These are phyloP conservation scores for Acer saccharum DNA, from an alignment of 345 rosid species.

Conservation along the genomic window DNA sequence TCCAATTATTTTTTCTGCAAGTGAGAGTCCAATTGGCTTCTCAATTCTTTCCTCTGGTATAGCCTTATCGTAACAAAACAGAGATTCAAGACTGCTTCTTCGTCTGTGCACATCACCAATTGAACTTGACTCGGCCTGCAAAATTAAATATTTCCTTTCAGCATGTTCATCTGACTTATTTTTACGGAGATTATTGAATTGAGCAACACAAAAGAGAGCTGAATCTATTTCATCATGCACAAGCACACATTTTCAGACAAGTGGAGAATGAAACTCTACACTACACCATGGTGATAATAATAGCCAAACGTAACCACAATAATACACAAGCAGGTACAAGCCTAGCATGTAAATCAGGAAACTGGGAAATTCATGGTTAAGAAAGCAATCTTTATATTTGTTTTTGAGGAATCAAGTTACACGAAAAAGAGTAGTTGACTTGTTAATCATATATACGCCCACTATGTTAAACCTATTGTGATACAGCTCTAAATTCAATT, in stretches of 20 bases:
- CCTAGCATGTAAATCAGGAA: not conserved
- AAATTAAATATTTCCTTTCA: not conserved
- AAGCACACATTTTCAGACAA: too few relatives aligned
- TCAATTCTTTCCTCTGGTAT: conserved; percentile 89
- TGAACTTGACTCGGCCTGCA: conserved; percentile 58
- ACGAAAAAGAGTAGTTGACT: not conserved
- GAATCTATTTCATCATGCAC: not conserved
- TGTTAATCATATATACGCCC: not conserved
- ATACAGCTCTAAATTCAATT: not conserved
- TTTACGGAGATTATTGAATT: not conserved
- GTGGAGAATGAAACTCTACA: not conserved
- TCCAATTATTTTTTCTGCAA: conserved; percentile 71
- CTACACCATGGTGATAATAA: not conserved
- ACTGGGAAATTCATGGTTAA: not conserved
- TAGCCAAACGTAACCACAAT: not conserved
- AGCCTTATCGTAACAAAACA: conserved; percentile 77
- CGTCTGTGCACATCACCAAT: conserved; percentile 45
- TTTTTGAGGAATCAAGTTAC: not conserved
- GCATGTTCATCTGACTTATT: not conserved
- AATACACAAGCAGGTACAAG: not conserved
- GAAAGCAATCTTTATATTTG: not conserved
- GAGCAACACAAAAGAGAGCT: too few relatives aligned
- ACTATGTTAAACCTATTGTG: not conserved
- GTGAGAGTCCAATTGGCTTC: conserved; percentile 72
- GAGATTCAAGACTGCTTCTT: conserved; percentile 69